Conservation (phyloP, 768 basidiomycete genomes). For the Rhizopogon vesiculosus region DNA sequence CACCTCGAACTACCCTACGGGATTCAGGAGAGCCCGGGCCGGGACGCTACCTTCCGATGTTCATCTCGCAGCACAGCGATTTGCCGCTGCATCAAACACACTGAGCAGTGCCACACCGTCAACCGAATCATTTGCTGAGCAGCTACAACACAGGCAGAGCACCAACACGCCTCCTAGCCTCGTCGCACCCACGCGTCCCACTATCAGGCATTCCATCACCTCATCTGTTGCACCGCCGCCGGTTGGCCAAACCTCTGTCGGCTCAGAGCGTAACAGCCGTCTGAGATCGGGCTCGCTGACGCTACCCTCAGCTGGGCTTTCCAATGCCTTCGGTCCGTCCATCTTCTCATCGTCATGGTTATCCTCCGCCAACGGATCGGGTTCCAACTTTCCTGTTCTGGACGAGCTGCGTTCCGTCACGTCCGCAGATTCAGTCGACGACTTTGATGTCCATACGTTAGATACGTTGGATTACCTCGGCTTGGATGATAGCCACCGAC, state of each 20-base stretch:
- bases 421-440: slow-evolving; percentile 77
- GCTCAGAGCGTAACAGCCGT: slow-evolving; percentile 70
- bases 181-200: slow-evolving; percentile 52
- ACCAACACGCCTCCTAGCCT: slow-evolving; percentile 33
- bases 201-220: slow-evolving; percentile 71
- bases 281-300: slow-evolving; percentile 92
- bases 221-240: slow-evolving; percentile 54
- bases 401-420: slow-evolving; percentile 81
- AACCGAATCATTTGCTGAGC: slow-evolving; percentile 45
- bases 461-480: slow-evolving; percentile 98
- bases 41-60: slow-evolving; percentile 97
- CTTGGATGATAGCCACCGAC: slow-evolving; percentile 73
- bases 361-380: slow-evolving; percentile 50
- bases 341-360: slow-evolving; percentile 93
- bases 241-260: slow-evolving; percentile 25
- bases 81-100: slow-evolving; percentile 61
- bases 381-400: slow-evolving; percentile 57
- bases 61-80: slow-evolving; percentile 80
- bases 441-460: slow-evolving; percentile 90
- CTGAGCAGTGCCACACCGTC: slow-evolving; percentile 44
- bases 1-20: slow-evolving; percentile 74
- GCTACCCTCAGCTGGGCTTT: slow-evolving; percentile 68
- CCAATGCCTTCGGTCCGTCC: slow-evolving; percentile 82
- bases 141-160: slow-evolving; percentile 35
- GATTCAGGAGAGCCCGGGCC: slow-evolving; percentile 93